Base-by-base conservation (phyloP, 257 asterid genomes). In the Rauvolfia tetraphylla region DNA sequence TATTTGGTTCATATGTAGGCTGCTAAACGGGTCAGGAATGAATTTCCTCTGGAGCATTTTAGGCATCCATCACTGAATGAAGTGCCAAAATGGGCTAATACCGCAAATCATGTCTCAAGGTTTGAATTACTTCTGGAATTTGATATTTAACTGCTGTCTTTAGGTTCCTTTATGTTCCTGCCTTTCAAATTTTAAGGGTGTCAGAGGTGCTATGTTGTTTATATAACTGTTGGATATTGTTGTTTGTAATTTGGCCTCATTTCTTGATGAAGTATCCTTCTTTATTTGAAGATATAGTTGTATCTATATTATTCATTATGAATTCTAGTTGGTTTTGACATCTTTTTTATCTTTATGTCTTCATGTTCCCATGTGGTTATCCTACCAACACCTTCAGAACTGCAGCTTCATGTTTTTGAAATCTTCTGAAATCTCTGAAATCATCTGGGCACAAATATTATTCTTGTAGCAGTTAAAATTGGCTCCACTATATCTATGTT, bases 21-120 rank as follows among this genome's bases (percentile, higher is more conserved):
- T 79, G 87, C 80, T 29, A 88, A 89, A 83, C 81, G 93, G 82
- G 79, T 29, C 33, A 79, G 80, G 81, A 83, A 76, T 74, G 93
- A 89, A 65, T 76, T 34, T 73, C 80, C 77, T 75, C 78, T 76
- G 75, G 85, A 77, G 69, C 87, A 82, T 75, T 71, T 82, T 81
- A 76, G 81, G 87, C 86, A 83, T 77, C 75, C 87, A 73, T 74
- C 88, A 56, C 63, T 66, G 36, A 76, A 69, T 42, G 85, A 83
- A 80, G 82, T 81, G 79, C 84, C 75, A 80, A 79, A 85, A 44
- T 84, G 78, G 80, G 72, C 79, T 74, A 76, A 57, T 84, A 89
- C 71, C 66, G 84, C 78, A 71, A 79, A 66, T 84, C 91, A 65
- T 75, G 79, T 73, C 42, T 69, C 78, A 74, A 91, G 97, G 97